Conservation (phyloP, 139 green algal genomes). For the Chara braunii region DNA sequence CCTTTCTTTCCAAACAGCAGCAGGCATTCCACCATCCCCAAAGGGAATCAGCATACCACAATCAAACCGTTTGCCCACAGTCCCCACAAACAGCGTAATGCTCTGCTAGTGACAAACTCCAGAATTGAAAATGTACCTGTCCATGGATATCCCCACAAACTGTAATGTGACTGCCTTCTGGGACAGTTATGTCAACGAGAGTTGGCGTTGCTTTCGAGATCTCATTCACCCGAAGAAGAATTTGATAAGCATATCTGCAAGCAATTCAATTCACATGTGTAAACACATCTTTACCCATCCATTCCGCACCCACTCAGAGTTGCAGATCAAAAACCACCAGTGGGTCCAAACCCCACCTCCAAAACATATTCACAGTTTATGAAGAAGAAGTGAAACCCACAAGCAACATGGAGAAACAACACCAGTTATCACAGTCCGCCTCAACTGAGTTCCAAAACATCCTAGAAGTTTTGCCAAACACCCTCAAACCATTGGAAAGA, state of each 20-base stretch:
- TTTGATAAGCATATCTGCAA: conserved; percentile 54
- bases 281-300: not conserved
- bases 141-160: conserved; percentile 76
- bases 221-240: conserved; percentile 50
- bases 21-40: too few relatives aligned
- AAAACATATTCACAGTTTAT: not conserved
- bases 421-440: too few relatives aligned
- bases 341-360: too few relatives aligned
- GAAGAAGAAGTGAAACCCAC: not conserved
- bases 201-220: conserved; percentile 53
- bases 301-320: not conserved
- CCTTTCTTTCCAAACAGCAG: too few relatives aligned
- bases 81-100: too few relatives aligned
- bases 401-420: not conserved
- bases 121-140: too few relatives aligned
- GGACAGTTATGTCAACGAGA: conserved; percentile 68
- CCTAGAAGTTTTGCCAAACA: too few relatives aligned
- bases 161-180: conserved; percentile 57
- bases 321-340: not conserved
- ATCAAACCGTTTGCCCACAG: too few relatives aligned
- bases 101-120: too few relatives aligned
- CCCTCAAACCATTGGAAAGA: too few relatives aligned
- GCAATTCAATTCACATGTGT: not conserved
- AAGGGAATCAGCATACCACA: too few relatives aligned
- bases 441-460: too few relatives aligned